phyloP scores from a whole-genome alignment of 179 eudicot genomes.

The Gypsophila paniculata region DNA sequence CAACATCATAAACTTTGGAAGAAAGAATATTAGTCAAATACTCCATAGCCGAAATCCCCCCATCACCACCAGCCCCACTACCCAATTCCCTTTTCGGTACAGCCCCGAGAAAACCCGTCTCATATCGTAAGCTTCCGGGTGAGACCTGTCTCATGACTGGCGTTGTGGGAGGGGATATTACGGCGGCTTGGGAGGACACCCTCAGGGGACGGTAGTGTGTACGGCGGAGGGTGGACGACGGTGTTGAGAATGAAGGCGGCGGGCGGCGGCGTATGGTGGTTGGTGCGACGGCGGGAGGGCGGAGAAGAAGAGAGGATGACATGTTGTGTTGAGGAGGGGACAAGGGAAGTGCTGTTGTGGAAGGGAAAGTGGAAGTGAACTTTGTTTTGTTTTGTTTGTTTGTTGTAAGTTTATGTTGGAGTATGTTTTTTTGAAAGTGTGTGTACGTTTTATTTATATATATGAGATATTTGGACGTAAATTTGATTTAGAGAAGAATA shows the following conservation, averaged over 20 bases:
- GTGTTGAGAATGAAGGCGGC: background rate
- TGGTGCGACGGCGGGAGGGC: conserved; percentile 11
- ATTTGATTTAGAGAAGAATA: no score
- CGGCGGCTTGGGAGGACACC: conserved; percentile 10
- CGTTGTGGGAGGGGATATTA: conserved; percentile 1
- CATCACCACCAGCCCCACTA: conserved; percentile 13
- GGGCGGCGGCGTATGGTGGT: background rate
- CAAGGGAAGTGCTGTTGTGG: no score
- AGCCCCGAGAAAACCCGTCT: conserved; percentile 55
- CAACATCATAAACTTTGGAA: conserved; percentile 81
- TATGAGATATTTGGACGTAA: no score
- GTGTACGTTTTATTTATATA: no score
- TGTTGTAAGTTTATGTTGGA: no score
- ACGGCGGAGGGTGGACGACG: background rate
- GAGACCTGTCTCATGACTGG: conserved; percentile 31
- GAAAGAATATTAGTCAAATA: conserved; percentile 61
- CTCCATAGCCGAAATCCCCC: conserved; percentile 42
- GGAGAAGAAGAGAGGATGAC: conserved; percentile 11
- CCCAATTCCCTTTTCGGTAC: conserved; percentile 32
- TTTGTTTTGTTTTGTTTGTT: no score
- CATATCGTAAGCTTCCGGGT: conserved; percentile 55
- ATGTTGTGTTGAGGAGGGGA: no score
- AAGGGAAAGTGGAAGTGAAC: no score
- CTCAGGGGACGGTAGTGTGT: background rate
- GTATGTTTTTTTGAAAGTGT: no score